These are phyloP conservation scores for Melampsora americana DNA, from an alignment of 1,284 basidiomycete genomes.

Conservation along the genomic window DNA sequence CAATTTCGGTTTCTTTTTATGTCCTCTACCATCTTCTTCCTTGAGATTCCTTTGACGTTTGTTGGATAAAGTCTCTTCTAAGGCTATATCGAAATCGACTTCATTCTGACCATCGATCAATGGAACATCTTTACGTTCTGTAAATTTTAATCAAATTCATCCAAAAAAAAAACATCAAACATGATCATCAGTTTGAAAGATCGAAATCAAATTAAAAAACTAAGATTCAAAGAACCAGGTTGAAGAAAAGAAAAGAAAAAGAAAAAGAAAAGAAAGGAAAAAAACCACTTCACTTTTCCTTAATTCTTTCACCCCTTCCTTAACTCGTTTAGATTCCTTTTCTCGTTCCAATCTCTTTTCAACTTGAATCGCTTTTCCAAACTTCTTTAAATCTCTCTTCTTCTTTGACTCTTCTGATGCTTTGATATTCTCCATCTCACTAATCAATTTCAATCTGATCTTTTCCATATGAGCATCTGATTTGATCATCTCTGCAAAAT, in stretches of 20 bases:
- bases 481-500: slow-evolving; percentile 99
- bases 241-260: too few species aligned
- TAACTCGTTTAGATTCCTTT: slow-evolving; percentile 39
- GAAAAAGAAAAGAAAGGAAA: too few species aligned
- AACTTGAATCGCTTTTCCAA: slow-evolving; percentile 43
- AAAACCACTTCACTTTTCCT: slow-evolving; percentile 38
- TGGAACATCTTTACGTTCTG: slow-evolving; percentile 43
- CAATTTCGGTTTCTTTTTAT: slow-evolving; percentile 22
- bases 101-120: slow-evolving; percentile 12
- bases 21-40: background rate
- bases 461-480: slow-evolving; percentile 96
- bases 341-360: slow-evolving; percentile 37
- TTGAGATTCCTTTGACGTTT: slow-evolving; percentile 23
- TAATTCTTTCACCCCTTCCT: slow-evolving; percentile 42
- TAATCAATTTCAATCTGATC: slow-evolving; percentile 82
- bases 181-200: background rate
- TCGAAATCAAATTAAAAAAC: background rate
- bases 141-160: background rate
- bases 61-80: slow-evolving; percentile 36
- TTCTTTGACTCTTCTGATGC: slow-evolving; percentile 41
- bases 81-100: slow-evolving; percentile 38
- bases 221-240: too few species aligned
- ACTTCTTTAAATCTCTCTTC: slow-evolving; percentile 40
- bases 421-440: slow-evolving; percentile 61
- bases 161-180: background rate